These are phyloP conservation scores for Coelastrella sp. DNA, from an alignment of 139 green algal genomes.

Conservation along the genomic window DNA sequence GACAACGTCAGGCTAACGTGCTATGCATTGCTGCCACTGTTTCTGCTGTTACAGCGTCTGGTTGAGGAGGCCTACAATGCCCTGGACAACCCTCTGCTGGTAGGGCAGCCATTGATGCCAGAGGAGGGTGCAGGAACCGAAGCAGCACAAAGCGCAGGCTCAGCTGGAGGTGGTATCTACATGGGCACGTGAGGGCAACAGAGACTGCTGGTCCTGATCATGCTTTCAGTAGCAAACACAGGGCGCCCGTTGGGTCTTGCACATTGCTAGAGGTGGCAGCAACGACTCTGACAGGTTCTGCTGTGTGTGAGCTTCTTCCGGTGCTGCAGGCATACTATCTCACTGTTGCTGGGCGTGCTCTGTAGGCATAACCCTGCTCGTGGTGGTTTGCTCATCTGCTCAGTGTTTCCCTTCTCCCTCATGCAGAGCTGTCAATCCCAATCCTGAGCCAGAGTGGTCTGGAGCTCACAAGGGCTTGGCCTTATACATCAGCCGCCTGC, in stretches of 20 bases:
- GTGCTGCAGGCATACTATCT: too few relatives aligned
- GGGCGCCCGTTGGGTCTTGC: too few relatives aligned
- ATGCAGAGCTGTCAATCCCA: conserved; percentile 68
- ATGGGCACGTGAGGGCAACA: conserved; percentile 79
- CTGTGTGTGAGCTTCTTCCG: too few relatives aligned
- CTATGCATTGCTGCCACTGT: not conserved
- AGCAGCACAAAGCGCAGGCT: conserved; percentile 14
- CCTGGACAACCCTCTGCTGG: conserved; percentile 83
- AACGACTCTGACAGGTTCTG: too few relatives aligned
- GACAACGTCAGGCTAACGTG: too few relatives aligned
- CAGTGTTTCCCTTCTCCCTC: too few relatives aligned
- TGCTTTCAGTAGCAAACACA: too few relatives aligned
- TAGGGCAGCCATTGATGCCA: conserved; percentile 74
- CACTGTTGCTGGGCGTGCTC: too few relatives aligned
- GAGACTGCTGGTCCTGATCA: too few relatives aligned
- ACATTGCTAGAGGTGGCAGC: too few relatives aligned
- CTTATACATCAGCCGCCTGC: conserved; percentile 79
- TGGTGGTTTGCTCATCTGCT: not conserved
- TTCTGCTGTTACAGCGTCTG: conserved; percentile 53
- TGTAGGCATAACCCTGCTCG: too few relatives aligned
- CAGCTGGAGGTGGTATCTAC: conserved; percentile 66
- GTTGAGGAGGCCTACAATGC: conserved; percentile 64
- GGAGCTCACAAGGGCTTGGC: conserved; percentile 84
- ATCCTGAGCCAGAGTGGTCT: conserved; percentile 85
- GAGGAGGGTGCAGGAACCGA: conserved; percentile 39